phyloP scores from a whole-genome alignment of 768 basidiomycete species.

The Tulasnella sp. region DNA sequence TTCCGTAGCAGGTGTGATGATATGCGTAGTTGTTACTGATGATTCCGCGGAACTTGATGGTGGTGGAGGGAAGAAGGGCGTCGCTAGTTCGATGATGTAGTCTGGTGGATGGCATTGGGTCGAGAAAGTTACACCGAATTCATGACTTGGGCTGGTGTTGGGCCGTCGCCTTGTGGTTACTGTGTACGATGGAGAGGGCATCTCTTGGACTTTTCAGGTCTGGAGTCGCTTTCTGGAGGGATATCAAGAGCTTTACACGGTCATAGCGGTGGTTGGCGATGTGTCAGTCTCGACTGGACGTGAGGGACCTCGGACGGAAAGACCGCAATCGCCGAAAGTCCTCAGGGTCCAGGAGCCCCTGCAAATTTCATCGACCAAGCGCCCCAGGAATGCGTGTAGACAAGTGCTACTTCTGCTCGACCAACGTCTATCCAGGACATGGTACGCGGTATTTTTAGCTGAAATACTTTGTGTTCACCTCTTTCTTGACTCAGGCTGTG shows the following conservation, averaged over 20 bases:
- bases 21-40: slow-evolving; percentile 23
- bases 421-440: slow-evolving; percentile 94
- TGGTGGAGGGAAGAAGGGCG: slow-evolving; percentile 56
- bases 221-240: background rate
- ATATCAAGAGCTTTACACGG: background rate
- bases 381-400: slow-evolving; percentile 77
- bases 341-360: slow-evolving; percentile 13
- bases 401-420: slow-evolving; percentile 99
- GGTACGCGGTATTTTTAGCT: slow-evolving; percentile 52
- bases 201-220: background rate
- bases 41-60: slow-evolving; percentile 43
- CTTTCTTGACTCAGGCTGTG: slow-evolving; percentile 12
- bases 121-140: slow-evolving; percentile 33
- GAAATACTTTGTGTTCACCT: background rate
- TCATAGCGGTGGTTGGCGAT: slow-evolving; percentile 1
- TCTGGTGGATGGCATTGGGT: slow-evolving; percentile 36
- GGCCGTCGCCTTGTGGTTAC: slow-evolving; percentile 24
- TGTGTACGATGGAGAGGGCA: slow-evolving; percentile 21
- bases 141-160: slow-evolving; percentile 19
- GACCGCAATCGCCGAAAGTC: slow-evolving; percentile 1
- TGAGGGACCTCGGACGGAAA: background rate
- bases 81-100: slow-evolving; percentile 58
- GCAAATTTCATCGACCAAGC: slow-evolving; percentile 25
- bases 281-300: slow-evolving; percentile 7
- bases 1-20: slow-evolving; percentile 34